Base-by-base conservation (phyloP, 495 filamentous ascomycete genomes). In the Ramalina intermedia region DNA sequence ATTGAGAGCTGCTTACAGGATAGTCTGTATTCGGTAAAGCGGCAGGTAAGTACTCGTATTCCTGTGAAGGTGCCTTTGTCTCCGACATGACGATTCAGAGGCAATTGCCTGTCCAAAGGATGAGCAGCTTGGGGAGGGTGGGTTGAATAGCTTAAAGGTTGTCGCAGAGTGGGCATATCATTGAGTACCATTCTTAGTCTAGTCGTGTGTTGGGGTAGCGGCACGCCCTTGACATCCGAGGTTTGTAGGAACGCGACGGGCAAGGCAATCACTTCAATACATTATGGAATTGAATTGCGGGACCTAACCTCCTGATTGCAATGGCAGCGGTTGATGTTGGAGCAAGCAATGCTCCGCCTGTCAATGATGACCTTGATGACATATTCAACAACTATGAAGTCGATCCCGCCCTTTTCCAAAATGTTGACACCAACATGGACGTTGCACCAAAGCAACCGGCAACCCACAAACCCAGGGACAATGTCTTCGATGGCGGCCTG, bases 1-100 rank as follows among this genome's bases (percentile, higher is more conserved):
- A 29, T 18, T 8, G 12, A 27, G 35, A 13, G 27, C 23, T 26
- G 72, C 79, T 55, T 71, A 94, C 89, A 43, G 87, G 87, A 64
- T 80, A 94, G 17, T 88, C 79, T 43, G 85, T 82, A 57, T 76
- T 69, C 52, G 82, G 63, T 59, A 72, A 73, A 71, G 87, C 88
- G 55, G 85, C 78, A 29, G 86, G 84, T 49, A 33, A 33, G 8
- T 33, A 33, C 29, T 33, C 29, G 8, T 13, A 33, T 13, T 33
- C 29, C 29, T 13, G 5, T 13, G 29, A 9, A 9, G 29, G 29
- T 11, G 7, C 29, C 1, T 7, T 4, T 33, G 29, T 33, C 29
- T 33, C 12, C 29, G 29, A 33, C 29, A 33, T 33, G 8, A 33
- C 29, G 12, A 11, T 24, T 33, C 29, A 7, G 29, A 33, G 12